Conservation (phyloP, 2,329 filamentous ascomycete genomes). For the Penicillium frequentans region DNA sequence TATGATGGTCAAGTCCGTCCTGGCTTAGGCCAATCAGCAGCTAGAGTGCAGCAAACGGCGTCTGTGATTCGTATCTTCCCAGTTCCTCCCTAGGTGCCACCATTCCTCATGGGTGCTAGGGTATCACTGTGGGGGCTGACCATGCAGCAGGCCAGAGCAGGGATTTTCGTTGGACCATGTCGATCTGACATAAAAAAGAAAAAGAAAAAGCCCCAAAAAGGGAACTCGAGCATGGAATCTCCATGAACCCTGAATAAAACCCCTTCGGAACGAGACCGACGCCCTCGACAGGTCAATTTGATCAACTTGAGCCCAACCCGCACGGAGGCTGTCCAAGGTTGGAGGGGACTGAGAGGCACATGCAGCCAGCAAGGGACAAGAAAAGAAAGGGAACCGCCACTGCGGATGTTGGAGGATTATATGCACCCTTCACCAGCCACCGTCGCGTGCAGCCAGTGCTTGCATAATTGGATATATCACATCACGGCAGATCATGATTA, state of each 20-base stretch:
- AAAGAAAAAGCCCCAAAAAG: neutral
- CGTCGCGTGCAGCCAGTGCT: constrained; percentile 9
- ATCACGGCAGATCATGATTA: constrained; percentile 3
- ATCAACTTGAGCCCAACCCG: neutral
- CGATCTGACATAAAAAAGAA: neutral
- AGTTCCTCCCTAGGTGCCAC: constrained; percentile 1
- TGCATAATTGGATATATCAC: constrained; percentile 15
- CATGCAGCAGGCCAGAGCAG: constrained; percentile 10
- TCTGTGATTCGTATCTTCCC: constrained; percentile 10
- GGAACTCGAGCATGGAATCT: neutral
- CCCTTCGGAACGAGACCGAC: neutral
- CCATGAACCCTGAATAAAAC: neutral
- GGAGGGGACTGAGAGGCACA: neutral
- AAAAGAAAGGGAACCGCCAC: constrained; percentile 6
- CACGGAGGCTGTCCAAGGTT: neutral
- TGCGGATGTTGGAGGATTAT: constrained; percentile 5
- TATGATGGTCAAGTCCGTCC: constrained; percentile 10
- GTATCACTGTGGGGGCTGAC: constrained; percentile 10
- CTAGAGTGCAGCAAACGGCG: constrained; percentile 2
- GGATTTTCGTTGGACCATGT: constrained; percentile 3
- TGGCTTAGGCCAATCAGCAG: constrained; percentile 15
- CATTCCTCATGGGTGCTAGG: constrained; percentile 7
- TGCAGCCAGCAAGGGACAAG: constrained; percentile 10
- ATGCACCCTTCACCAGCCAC: constrained; percentile 14
- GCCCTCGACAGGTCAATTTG: constrained; percentile 10